Evolutionary conservation across 495 filamentous ascomycete genomes (phyloP).

Genomic region (Neurospora sp.): DNA sequence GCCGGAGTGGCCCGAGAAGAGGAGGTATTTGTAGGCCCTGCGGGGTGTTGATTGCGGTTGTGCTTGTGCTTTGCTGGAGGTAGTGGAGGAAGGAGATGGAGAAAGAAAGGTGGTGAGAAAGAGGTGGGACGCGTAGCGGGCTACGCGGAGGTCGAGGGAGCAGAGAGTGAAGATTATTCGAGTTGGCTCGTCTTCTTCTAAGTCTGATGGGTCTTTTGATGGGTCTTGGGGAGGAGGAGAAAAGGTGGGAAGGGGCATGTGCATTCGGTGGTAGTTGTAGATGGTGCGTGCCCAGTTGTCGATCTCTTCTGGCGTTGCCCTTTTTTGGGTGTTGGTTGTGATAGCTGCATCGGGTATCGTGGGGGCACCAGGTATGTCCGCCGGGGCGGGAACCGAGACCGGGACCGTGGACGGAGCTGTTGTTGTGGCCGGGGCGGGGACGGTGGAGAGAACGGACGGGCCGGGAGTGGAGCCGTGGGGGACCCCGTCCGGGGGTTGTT

Average conservation of each 20-base stretch:
- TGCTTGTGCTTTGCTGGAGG: background rate
- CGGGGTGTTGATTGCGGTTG: background rate
- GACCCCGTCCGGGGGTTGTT: background rate
- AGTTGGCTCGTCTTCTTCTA: background rate
- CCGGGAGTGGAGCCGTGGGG: background rate
- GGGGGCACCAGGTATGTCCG: background rate
- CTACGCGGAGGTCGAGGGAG: constrained; percentile 29
- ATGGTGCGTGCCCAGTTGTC: constrained; percentile 3
- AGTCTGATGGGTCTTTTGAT: background rate
- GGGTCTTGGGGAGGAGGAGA: constrained; percentile 7
- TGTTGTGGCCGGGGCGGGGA: background rate
- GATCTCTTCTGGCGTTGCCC: background rate
- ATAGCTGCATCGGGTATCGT: background rate
- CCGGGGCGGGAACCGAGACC: background rate
- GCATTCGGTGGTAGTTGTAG: constrained; percentile 32
- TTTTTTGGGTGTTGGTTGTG: background rate
- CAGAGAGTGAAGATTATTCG: constrained; percentile 27
- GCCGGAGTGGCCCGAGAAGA: constrained; percentile 28
- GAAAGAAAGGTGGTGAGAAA: constrained; percentile 21
- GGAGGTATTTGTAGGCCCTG: constrained; percentile 9
- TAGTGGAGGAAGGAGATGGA: constrained; percentile 22
- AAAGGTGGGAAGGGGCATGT: constrained; percentile 14
- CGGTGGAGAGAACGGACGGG: background rate
- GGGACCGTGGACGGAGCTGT: background rate
- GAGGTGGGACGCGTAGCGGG: constrained; percentile 23